Base-by-base conservation (phyloP, 768 basidiomycete genomes). In the Suillus subaureus region DNA sequence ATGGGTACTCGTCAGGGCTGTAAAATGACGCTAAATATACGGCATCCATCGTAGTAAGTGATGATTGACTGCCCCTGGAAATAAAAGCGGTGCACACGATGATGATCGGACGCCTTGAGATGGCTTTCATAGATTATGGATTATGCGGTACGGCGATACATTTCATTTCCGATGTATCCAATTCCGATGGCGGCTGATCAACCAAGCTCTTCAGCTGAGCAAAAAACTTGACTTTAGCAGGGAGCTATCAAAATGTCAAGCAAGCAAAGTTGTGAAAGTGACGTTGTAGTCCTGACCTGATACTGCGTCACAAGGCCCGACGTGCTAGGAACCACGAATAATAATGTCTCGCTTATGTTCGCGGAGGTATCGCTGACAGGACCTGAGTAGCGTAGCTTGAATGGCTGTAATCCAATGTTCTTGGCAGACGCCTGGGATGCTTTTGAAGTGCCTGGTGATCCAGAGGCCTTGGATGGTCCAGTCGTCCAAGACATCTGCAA, bases 261-360 rank as follows among this genome's bases (percentile, higher is more conserved):
- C 33, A 13, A 49, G 23, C 0, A 37, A 61, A 37, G n/a, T 18
- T 60, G 26, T 31, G 39, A 18, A 39, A 13, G 21, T 15, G 54
- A 56, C 16, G 55, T 35, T 45, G 45, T 55, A 62, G 42, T 2
- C 72, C 83, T 63, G 37, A 90, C 92, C 79, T 92, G 90, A 70
- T 90, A 89, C n/a, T 81, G 77, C 15, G 87, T 86, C 0, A 94
- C 91, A 9, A 86, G 81, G 0, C 89, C 92, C 0, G 92, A 94
- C 0, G 92, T 92, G 69, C 88, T 90, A 0, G 92, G 90, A 39
- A 90, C 82, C 2, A 89, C 88, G 72, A 87, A 94, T 72, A 96
- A 86, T 1, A 94, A 71, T 0, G 91, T 93, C 71, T 91, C 90
- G 13, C 61, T 69, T n/a, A 15, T 35, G 9, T n/a, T 47, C 23